Evolutionary conservation across 306 rosid species (phyloP), one percentile per base, ranked within the genome.

Genomic region (Pyrus bretschneideri): DNA sequence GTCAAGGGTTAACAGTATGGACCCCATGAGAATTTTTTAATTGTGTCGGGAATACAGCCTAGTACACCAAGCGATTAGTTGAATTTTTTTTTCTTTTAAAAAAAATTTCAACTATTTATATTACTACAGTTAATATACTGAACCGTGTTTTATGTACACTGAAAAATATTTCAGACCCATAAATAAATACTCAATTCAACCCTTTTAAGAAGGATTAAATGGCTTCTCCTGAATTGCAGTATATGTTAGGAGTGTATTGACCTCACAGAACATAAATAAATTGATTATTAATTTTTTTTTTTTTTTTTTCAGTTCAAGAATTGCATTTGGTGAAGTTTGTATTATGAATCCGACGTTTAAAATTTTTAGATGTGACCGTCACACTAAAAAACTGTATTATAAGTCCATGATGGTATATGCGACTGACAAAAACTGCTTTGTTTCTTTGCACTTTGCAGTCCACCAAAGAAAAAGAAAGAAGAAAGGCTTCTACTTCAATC

Each of bases 401-500:
- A 57, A 57, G 45, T 60, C 25, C 21, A 19, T 2, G 25, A 19
- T 19, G 8, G 19, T 38, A 27, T 19, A 7, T 45, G 11, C 67
- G 29, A 61, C 78, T 29, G 45, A 62, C 46, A 45, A 62, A 49
- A 74, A 12, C 61, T 74, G 55, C 22, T 15, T 23, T 23, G 31
- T 42, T 38, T 22, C 11, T 42, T 67, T 62, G 19, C 3, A 21
- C 29, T 42, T 11, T 67, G 69, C 9, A 7, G 69, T 44, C 44
- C 69, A 29, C 69, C 69, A 31, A 64, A 18, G 22, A 30, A 64
- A 64, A 31, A 17, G 69, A 64, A 15, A 5, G 19, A 23, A 14
- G 42, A 35, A 66, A 66, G 70, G 14, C 78, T 74, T 74, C 60
- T 44, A 27, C 69, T 73, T 74, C 60, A 61, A 61, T 74, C 61